These are phyloP conservation scores for Lecanosticta acicola DNA, from an alignment of 2,329 filamentous ascomycete genomes.

Conservation along the genomic window DNA sequence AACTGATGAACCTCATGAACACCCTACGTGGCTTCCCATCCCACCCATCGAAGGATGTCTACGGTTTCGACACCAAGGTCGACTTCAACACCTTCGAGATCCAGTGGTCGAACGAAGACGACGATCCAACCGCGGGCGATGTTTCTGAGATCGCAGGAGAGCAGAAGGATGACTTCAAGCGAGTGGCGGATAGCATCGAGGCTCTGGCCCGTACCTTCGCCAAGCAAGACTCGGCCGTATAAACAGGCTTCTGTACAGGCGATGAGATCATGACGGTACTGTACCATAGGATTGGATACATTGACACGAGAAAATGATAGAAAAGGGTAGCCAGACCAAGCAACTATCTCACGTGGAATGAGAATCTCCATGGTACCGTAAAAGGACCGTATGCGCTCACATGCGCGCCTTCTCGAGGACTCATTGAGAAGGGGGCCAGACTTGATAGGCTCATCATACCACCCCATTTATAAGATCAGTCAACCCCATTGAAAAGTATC, in stretches of 20 bases:
- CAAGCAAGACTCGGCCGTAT: slow-evolving; percentile 35
- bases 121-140: slow-evolving; percentile 32
- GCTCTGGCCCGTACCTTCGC: slow-evolving; percentile 38
- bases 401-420: too few species aligned
- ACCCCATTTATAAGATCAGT: too few species aligned
- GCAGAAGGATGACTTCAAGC: slow-evolving; percentile 41
- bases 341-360: too few species aligned
- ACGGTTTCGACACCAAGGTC: slow-evolving; percentile 36
- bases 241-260: neutral
- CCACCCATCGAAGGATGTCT: slow-evolving; percentile 36
- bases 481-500: too few species aligned
- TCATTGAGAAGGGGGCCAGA: too few species aligned
- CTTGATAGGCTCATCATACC: too few species aligned
- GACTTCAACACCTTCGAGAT: slow-evolving; percentile 41
- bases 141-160: slow-evolving; percentile 34
- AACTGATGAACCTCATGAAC: slow-evolving; percentile 36
- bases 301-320: too few species aligned
- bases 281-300: too few species aligned
- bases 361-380: too few species aligned
- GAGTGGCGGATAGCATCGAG: slow-evolving; percentile 39
- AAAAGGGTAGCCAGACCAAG: too few species aligned
- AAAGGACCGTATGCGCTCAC: too few species aligned
- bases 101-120: slow-evolving; percentile 39
- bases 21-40: slow-evolving; percentile 39
- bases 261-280: slow-evolving; percentile 2